These are phyloP conservation scores for Magnolia sinica DNA, from an alignment of 164 flowering plant genomes.

Conservation along the genomic window DNA sequence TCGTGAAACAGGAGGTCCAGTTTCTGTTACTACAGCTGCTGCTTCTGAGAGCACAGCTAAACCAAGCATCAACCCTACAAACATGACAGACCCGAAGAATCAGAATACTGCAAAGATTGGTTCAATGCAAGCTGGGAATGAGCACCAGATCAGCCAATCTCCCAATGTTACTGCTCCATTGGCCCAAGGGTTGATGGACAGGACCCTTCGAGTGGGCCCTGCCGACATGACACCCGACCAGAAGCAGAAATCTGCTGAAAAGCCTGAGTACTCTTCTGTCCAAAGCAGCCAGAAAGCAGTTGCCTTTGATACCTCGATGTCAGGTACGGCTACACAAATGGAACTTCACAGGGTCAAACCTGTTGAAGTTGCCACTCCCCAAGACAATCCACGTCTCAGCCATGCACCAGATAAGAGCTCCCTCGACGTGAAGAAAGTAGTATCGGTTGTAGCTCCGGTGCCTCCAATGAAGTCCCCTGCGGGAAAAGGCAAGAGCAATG, in stretches of 20 bases:
- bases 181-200: slow-evolving; percentile 28
- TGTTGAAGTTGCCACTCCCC: slow-evolving; percentile 11
- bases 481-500: slow-evolving; percentile 17
- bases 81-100: neutral
- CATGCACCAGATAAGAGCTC: slow-evolving; percentile 12
- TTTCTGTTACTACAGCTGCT: slow-evolving; percentile 6
- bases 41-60: neutral
- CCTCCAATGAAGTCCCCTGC: slow-evolving; percentile 20
- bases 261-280: slow-evolving; percentile 10
- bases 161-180: slow-evolving; percentile 17
- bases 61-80: neutral
- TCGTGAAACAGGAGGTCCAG: neutral
- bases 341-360: slow-evolving; percentile 12
- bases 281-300: neutral
- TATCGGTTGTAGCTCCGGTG: slow-evolving; percentile 4
- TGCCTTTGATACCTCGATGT: slow-evolving; percentile 9
- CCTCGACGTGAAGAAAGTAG: slow-evolving; percentile 7
- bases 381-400: slow-evolving; percentile 1
- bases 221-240: slow-evolving; percentile 4
- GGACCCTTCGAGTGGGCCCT: slow-evolving; percentile 21
- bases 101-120: slow-evolving; percentile 3
- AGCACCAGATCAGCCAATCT: slow-evolving; percentile 16
- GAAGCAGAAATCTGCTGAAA: slow-evolving; percentile 12
- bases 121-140: slow-evolving; percentile 9
- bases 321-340: neutral